Percentiles rank a stretch among this genome's conserved stretches.
Conservation (phyloP, 306 rosid genomes). For the Vigna radiata region DNA sequence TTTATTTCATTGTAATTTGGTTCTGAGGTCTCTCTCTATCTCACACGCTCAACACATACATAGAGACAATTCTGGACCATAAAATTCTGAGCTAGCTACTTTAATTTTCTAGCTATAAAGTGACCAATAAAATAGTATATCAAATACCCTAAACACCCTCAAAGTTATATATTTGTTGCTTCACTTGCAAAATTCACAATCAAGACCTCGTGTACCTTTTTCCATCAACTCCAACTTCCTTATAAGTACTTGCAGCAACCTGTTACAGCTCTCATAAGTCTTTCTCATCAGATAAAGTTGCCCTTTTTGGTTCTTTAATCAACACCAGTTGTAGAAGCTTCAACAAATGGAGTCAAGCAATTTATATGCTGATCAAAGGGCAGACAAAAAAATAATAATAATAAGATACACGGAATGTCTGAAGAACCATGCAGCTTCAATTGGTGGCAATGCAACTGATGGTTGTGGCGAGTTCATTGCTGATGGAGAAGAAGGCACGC, state of each 20-base stretch:
- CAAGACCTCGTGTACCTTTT: slow-evolving; percentile 30
- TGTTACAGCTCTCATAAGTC: not conserved
- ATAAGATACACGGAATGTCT: slow-evolving; percentile 57
- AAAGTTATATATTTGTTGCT: slow-evolving; percentile 51
- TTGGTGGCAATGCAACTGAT: slow-evolving; percentile 66
- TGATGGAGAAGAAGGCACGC: slow-evolving; percentile 54
- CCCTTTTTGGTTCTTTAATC: slow-evolving; percentile 15
- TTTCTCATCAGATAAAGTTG: slow-evolving; percentile 21
- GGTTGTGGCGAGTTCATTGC: slow-evolving; percentile 71
- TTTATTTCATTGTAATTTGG: slow-evolving; percentile 30
- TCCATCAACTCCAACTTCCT: slow-evolving; percentile 18
- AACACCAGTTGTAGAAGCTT: slow-evolving; percentile 29
- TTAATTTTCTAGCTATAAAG: slow-evolving; percentile 10
- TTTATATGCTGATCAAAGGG: slow-evolving; percentile 8
- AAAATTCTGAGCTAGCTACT: not conserved
- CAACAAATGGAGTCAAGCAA: slow-evolving; percentile 42
- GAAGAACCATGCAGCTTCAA: slow-evolving; percentile 69
- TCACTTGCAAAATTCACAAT: slow-evolving; percentile 62
- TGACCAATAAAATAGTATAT: slow-evolving; percentile 32
- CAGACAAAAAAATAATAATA: slow-evolving; percentile 37
- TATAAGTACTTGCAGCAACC: not conserved
- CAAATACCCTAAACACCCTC: not conserved
- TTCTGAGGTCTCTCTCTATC: slow-evolving; percentile 7
- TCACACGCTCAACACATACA: not conserved
- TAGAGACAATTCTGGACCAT: slow-evolving; percentile 18